Conservation (phyloP, 2,329 filamentous ascomycete species). For the Metarhizium rileyi region DNA sequence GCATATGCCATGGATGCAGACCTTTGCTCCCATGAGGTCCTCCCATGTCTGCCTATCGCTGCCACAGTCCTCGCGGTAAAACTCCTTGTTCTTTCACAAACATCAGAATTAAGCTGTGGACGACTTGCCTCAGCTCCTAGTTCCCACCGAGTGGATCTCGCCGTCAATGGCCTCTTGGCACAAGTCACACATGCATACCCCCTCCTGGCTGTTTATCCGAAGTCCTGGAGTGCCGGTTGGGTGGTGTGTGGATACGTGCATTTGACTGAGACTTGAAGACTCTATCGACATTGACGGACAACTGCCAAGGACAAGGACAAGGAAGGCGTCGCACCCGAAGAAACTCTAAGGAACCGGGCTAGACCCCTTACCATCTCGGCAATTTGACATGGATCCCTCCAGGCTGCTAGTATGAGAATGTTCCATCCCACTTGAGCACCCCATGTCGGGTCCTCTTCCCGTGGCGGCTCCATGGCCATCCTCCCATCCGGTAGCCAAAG, state of each 20-base stretch:
- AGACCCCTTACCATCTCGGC: neutral
- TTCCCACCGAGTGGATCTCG: constrained; percentile 11
- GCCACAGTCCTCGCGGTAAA: neutral
- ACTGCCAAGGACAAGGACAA: neutral
- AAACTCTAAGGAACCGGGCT: neutral
- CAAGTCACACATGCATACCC: neutral
- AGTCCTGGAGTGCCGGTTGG: neutral
- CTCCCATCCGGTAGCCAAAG: neutral
- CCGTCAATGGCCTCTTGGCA: constrained; percentile 10
- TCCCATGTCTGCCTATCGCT: neutral
- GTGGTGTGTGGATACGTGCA: constrained; percentile 1
- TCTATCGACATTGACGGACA: neutral
- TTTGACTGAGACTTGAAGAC: neutral
- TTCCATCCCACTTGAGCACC: neutral
- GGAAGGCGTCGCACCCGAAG: neutral
- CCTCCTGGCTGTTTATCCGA: neutral
- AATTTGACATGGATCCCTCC: neutral
- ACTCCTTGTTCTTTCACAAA: neutral
- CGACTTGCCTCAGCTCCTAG: neutral
- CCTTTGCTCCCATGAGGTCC: neutral
- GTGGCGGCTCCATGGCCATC: neutral
- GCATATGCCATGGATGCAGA: neutral
- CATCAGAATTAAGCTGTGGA: neutral
- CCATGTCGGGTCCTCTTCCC: neutral
- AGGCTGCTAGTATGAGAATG: neutral